Conservation (phyloP, 352 stramenopile genomes). For the Stramenopiles sp. region DNA sequence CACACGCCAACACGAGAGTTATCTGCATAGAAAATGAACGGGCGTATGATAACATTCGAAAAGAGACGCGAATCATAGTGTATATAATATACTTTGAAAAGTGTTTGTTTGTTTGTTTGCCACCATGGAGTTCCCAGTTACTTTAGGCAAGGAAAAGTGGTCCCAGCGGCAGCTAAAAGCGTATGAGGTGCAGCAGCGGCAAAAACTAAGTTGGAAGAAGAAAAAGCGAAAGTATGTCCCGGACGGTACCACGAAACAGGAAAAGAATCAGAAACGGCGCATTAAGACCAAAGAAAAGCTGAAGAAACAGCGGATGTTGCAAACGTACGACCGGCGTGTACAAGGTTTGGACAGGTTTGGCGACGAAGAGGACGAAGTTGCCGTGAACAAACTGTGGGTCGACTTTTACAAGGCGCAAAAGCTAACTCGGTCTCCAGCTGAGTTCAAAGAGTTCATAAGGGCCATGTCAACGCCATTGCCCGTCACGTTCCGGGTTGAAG, state of each 20-base stretch:
- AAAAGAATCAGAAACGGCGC: too few species aligned
- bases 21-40: not conserved
- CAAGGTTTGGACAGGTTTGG: not conserved
- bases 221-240: not conserved
- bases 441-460: not conserved
- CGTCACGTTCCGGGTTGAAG: not conserved
- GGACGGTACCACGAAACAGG: not conserved
- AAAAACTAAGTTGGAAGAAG: not conserved
- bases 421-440: not conserved
- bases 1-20: not conserved
- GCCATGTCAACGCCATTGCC: not conserved
- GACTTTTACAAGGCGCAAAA: not conserved
- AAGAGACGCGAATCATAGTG: too few species aligned
- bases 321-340: not conserved
- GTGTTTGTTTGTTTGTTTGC: too few species aligned
- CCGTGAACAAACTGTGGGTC: not conserved
- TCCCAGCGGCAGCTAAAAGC: not conserved
- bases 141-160: constrained; percentile 5
- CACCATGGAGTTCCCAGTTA: not conserved
- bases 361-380: not conserved
- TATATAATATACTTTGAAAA: too few species aligned
- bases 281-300: too few species aligned
- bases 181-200: constrained; percentile 6
- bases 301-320: not conserved
- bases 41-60: not conserved